Percentiles rank a stretch among this genome's conserved stretches.
These are phyloP conservation scores for Microstroma glucosiphilum DNA, from an alignment of 1,284 basidiomycete species.

Conservation along the genomic window DNA sequence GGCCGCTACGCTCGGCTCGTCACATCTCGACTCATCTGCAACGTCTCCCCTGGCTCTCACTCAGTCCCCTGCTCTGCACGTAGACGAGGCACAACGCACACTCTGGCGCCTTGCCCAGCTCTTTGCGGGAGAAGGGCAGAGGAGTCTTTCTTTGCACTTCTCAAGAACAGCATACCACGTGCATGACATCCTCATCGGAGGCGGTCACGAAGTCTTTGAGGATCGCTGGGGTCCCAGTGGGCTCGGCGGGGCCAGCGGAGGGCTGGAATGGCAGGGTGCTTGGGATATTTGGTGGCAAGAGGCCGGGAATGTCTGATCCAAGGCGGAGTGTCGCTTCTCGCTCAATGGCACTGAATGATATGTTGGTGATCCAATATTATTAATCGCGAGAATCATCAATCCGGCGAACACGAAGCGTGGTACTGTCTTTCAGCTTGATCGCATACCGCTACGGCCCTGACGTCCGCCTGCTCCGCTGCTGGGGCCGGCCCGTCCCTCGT, in stretches of 20 bases:
- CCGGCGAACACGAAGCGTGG: too few relatives aligned
- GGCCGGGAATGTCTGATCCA: background rate
- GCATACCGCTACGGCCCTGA: too few relatives aligned
- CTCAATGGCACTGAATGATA: too few relatives aligned
- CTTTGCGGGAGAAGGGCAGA: background rate
- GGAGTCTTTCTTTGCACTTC: conserved; percentile 4
- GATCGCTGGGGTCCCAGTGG: conserved; percentile 28
- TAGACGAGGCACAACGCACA: conserved; percentile 25
- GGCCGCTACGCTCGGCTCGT: conserved; percentile 20
- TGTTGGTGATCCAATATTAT: too few relatives aligned
- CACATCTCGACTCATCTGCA: background rate
- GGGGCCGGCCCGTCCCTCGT: too few relatives aligned
- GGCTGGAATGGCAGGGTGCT: conserved; percentile 2
- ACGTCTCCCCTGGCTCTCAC: conserved; percentile 11
- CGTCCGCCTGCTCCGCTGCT: too few relatives aligned
- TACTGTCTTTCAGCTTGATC: too few relatives aligned
- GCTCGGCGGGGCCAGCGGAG: background rate
- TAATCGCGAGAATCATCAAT: too few relatives aligned
- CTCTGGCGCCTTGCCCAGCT: conserved; percentile 17
- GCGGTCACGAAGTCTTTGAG: conserved; percentile 34
- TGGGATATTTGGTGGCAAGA: conserved; percentile 3
- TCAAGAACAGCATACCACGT: conserved; percentile 29
- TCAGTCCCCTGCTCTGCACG: conserved; percentile 32
- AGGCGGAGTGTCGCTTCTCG: too few relatives aligned
- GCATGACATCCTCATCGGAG: conserved; percentile 41